Conservation (phyloP, 225 moss, liverwort and hornwort species). For the Pleurozium schreberi region DNA sequence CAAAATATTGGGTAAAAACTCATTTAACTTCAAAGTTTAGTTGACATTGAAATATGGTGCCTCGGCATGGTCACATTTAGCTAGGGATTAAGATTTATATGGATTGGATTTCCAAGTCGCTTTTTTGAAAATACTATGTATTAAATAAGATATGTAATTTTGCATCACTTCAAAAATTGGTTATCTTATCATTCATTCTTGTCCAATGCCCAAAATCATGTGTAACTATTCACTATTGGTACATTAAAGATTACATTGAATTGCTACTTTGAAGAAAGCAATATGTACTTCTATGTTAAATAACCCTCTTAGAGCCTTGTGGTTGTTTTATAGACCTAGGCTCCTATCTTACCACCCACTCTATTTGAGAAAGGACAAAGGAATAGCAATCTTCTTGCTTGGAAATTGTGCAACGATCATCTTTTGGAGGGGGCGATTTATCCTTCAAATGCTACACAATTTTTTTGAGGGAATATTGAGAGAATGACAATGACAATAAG, state of each 20-base stretch:
- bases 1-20: not conserved
- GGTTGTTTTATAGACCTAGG: accelerated
- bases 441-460: not conserved
- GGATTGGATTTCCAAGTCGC: not conserved
- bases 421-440: not conserved
- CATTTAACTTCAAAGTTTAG: not conserved
- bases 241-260: no score
- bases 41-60: not conserved
- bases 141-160: not conserved
- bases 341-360: not conserved
- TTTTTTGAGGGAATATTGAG: not conserved
- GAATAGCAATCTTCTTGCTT: not conserved
- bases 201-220: not conserved
- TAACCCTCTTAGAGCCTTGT: no score
- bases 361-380: not conserved
- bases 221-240: not conserved
- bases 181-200: not conserved
- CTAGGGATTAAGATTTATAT: no score
- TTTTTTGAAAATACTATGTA: accelerated
- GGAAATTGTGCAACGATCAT: not conserved
- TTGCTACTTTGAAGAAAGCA: no score
- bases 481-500: no score
- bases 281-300: not conserved
- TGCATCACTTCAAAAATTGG: not conserved
- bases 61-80: no score